Percentiles rank a stretch among this genome's conserved stretches.
phyloP scores from a whole-genome alignment of 495 filamentous ascomycete genomes.

The Lineolata rhizophorae region DNA sequence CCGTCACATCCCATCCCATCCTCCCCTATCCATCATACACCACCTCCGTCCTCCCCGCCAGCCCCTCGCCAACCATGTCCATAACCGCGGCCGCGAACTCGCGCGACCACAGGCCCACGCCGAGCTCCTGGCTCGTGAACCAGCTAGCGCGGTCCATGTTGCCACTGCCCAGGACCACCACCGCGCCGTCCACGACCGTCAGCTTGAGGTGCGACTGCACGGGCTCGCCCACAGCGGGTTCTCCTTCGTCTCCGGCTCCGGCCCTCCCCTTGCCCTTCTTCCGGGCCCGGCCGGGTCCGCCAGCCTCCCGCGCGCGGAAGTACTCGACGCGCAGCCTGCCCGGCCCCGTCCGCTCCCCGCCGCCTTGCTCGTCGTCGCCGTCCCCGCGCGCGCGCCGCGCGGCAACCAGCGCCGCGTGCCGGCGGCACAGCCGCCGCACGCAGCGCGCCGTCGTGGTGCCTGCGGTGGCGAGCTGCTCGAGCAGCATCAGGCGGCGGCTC shows the following conservation, averaged over 20 bases:
- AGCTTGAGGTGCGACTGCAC: conserved; percentile 53
- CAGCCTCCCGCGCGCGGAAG: conserved; percentile 17
- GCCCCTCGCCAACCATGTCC: conserved; percentile 18
- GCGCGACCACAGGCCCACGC: conserved; percentile 33
- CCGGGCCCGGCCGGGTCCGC: conserved; percentile 3
- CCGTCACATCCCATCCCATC: too few species aligned
- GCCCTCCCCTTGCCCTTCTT: conserved; percentile 10
- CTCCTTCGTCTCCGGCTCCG: conserved; percentile 2
- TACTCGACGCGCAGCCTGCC: conserved; percentile 24
- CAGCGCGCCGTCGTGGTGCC: conserved; percentile 40
- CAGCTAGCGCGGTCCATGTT: conserved; percentile 60
- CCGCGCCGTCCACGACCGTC: conserved; percentile 35
- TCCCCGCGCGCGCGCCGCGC: background rate
- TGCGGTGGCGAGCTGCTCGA: conserved; percentile 52
- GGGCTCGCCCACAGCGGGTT: conserved; percentile 19
- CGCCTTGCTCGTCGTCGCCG: conserved; percentile 7
- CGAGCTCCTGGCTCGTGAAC: conserved; percentile 60
- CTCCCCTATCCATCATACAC: too few species aligned
- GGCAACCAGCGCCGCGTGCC: conserved; percentile 16
- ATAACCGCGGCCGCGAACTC: conserved; percentile 24
- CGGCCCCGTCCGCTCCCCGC: too few species aligned
- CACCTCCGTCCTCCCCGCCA: conserved; percentile 17
- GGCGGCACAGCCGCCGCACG: conserved; percentile 27
- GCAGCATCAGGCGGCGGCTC: conserved; percentile 40
- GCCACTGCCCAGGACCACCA: conserved; percentile 44